phyloP scores from a whole-genome alignment of 2,329 filamentous ascomycete species.

The Hymenoscyphus fraxineus region DNA sequence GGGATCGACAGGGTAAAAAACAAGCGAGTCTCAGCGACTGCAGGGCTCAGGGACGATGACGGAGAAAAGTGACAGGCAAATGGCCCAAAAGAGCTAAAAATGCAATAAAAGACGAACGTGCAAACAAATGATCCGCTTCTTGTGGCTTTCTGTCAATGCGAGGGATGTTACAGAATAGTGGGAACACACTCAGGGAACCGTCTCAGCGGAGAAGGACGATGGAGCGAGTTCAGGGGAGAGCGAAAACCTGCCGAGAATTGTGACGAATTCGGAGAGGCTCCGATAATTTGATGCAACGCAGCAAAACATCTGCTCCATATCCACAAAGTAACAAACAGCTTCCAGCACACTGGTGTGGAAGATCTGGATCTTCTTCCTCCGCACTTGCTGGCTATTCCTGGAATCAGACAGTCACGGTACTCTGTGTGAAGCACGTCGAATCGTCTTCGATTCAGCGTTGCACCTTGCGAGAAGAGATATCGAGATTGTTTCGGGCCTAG shows the following conservation, averaged over 20 bases:
- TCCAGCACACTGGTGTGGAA: neutral
- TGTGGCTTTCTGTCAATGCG: slow-evolving; percentile 10
- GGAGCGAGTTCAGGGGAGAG: neutral
- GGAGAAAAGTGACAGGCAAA: slow-evolving; percentile 9
- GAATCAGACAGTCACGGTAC: neutral
- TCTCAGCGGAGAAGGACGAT: neutral
- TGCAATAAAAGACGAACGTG: slow-evolving; percentile 24
- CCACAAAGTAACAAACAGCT: neutral
- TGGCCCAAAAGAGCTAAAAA: slow-evolving; percentile 14
- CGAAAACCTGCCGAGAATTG: neutral
- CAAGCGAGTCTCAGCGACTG: slow-evolving; percentile 3
- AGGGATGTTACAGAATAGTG: slow-evolving; percentile 25
- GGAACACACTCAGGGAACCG: slow-evolving; percentile 13
- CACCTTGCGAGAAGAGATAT: neutral
- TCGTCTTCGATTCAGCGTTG: neutral
- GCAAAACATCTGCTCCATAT: neutral
- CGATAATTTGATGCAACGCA: neutral
- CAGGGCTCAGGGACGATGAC: slow-evolving; percentile 1
- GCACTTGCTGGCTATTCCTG: neutral
- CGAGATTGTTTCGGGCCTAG: neutral
- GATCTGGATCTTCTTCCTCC: neutral
- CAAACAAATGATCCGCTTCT: slow-evolving; percentile 9
- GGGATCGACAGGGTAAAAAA: slow-evolving; percentile 10
- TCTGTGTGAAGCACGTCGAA: neutral
- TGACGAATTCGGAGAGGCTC: neutral